Conservation (phyloP, 2,329 filamentous ascomycete genomes). For the Xylaria sp. region DNA sequence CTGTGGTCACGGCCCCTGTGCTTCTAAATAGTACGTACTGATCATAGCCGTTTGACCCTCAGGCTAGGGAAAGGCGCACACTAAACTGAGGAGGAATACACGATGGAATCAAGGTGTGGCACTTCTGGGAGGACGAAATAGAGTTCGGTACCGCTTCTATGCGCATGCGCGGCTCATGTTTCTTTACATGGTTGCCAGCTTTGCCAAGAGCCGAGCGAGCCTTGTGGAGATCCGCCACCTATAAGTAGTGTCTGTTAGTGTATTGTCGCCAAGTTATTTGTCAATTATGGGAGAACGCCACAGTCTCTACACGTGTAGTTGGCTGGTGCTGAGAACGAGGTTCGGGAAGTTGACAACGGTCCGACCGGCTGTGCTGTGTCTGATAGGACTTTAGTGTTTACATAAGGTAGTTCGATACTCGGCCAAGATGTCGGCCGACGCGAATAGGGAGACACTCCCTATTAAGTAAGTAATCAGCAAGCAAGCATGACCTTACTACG, state of each 20-base stretch:
- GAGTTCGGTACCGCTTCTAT: constrained; percentile 21
- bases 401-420: not conserved
- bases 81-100: constrained; percentile 13
- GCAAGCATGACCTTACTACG: not conserved
- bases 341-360: constrained; percentile 5
- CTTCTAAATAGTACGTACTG: no score
- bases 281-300: constrained; percentile 19
- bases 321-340: not conserved
- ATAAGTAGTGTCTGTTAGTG: not conserved
- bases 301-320: constrained; percentile 5
- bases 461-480: not conserved
- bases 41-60: constrained; percentile 15
- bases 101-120: constrained; percentile 20
- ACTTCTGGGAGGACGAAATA: constrained; percentile 7
- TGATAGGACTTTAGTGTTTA: not conserved
- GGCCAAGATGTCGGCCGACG: not conserved
- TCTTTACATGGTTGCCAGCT: constrained; percentile 13
- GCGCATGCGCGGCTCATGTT: constrained; percentile 12
- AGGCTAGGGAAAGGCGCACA: not conserved
- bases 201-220: constrained; percentile 19
- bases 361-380: not conserved
- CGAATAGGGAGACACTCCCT: not conserved
- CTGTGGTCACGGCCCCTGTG: constrained; percentile 13
- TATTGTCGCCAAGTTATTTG: constrained; percentile 31
- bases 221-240: constrained; percentile 18